A percentile compares a stretch with the other conserved stretches of the same genome.
phyloP scores from a whole-genome alignment of 2,329 filamentous ascomycete genomes.

The Alternaria ventricosa region DNA sequence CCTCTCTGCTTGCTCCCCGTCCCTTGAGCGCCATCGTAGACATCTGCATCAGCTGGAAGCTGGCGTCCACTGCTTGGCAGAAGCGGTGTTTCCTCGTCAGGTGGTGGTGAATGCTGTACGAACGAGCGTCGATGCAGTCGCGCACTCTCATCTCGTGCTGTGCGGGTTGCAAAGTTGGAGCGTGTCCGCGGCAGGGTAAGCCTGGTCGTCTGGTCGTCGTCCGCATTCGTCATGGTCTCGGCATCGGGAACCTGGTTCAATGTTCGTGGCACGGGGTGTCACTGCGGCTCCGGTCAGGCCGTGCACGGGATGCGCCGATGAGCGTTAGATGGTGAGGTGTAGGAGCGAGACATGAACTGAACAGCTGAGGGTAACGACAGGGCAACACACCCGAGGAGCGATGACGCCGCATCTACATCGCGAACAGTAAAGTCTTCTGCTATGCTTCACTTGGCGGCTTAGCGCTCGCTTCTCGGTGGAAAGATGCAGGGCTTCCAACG shows the following conservation, averaged over 20 bases:
- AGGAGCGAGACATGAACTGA: constrained; percentile 7
- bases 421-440: constrained; percentile 12
- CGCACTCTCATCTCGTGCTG: constrained; percentile 54
- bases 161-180: constrained; percentile 55
- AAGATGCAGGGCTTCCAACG: constrained; percentile 2
- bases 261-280: constrained; percentile 18
- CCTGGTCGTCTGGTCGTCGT: constrained; percentile 27
- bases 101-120: constrained; percentile 32
- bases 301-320: constrained; percentile 8
- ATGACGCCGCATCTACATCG: constrained; percentile 20
- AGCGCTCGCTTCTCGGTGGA: constrained; percentile 18
- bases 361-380: neutral
- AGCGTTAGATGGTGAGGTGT: neutral
- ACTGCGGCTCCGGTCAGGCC: constrained; percentile 12
- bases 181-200: constrained; percentile 40
- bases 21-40: neutral
- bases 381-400: constrained; percentile 7
- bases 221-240: constrained; percentile 37
- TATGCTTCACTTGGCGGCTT: constrained; percentile 25
- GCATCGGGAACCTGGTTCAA: constrained; percentile 15
- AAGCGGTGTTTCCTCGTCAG: constrained; percentile 44
- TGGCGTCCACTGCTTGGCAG: constrained; percentile 18
- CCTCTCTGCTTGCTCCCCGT: constrained; percentile 15
- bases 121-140: constrained; percentile 53
- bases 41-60: constrained; percentile 25